Conservation (phyloP, 2,329 filamentous ascomycete genomes). For the Calonectria honghensis region DNA sequence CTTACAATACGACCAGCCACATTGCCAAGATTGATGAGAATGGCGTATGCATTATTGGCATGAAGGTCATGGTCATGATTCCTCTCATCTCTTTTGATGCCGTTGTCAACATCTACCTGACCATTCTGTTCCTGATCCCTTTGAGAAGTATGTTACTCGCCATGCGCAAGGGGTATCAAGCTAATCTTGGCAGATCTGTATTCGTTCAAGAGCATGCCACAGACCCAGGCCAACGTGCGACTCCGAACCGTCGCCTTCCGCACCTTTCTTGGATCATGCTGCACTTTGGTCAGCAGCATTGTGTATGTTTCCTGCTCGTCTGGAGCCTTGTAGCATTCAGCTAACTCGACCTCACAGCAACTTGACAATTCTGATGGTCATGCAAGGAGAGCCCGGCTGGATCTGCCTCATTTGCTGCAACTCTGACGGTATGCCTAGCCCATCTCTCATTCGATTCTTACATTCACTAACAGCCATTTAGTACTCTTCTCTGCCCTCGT, state of each 20-base stretch:
- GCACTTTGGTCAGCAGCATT: slow-evolving; percentile 75
- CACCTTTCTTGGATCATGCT: slow-evolving; percentile 75
- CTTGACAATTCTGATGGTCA: slow-evolving; percentile 73
- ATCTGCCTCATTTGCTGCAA: slow-evolving; percentile 80
- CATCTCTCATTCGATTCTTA: background rate
- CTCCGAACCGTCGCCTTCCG: slow-evolving; percentile 73
- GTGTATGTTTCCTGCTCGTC: slow-evolving; percentile 62
- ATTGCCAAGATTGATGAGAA: slow-evolving; percentile 73
- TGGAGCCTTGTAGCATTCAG: too few relatives aligned
- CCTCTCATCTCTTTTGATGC: slow-evolving; percentile 78
- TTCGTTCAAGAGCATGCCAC: slow-evolving; percentile 69
- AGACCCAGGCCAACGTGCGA: slow-evolving; percentile 62
- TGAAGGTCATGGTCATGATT: slow-evolving; percentile 75
- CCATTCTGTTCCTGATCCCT: slow-evolving; percentile 76
- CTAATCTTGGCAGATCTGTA: slow-evolving; percentile 66
- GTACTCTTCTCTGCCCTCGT: slow-evolving; percentile 77
- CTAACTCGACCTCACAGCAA: slow-evolving; percentile 65
- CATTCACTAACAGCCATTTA: slow-evolving; percentile 49
- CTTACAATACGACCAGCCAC: slow-evolving; percentile 63
- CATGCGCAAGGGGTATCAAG: background rate
- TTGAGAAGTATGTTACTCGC: slow-evolving; percentile 68
- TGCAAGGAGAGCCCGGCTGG: slow-evolving; percentile 78
- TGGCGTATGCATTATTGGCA: slow-evolving; percentile 77
- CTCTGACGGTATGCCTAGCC: slow-evolving; percentile 73
- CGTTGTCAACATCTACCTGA: slow-evolving; percentile 78